Conservation (phyloP, 2,329 filamentous ascomycete species). For the Colletotrichum sp. region DNA sequence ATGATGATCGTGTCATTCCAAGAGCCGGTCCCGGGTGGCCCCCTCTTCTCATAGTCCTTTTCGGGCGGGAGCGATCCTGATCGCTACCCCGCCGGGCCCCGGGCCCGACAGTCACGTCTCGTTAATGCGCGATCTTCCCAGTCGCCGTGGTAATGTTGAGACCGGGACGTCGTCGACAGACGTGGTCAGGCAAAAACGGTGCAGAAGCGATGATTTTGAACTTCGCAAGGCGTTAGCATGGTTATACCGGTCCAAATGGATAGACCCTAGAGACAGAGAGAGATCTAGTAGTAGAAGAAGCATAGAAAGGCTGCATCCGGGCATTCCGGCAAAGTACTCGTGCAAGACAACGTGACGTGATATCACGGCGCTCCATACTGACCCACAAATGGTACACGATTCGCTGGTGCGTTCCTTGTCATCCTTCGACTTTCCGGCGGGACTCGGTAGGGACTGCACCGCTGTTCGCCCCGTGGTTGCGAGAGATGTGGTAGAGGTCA, state of each 20-base stretch:
- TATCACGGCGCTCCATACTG: neutral
- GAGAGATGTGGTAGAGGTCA: neutral
- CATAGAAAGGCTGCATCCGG: conserved; percentile 2
- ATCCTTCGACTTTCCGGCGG: neutral
- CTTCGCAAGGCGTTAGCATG: conserved; percentile 16
- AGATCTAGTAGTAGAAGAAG: neutral
- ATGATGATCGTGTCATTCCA: neutral
- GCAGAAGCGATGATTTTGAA: neutral
- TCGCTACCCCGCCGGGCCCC: neutral
- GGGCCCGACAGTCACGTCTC: neutral
- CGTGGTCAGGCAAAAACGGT: neutral
- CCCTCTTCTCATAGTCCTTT: neutral
- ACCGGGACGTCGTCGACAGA: neutral
- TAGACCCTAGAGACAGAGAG: conserved; percentile 8
- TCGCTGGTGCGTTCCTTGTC: neutral
- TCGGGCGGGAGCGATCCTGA: neutral
- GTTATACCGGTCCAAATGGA: neutral
- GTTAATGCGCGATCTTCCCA: neutral
- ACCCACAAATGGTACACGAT: neutral
- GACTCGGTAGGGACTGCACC: neutral
- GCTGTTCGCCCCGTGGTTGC: neutral
- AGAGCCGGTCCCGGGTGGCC: neutral
- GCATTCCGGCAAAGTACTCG: neutral
- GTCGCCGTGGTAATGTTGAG: neutral
- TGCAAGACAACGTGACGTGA: neutral